Base-by-base conservation (phyloP, 2,329 filamentous ascomycete genomes). In the Exophiala calicioides region DNA sequence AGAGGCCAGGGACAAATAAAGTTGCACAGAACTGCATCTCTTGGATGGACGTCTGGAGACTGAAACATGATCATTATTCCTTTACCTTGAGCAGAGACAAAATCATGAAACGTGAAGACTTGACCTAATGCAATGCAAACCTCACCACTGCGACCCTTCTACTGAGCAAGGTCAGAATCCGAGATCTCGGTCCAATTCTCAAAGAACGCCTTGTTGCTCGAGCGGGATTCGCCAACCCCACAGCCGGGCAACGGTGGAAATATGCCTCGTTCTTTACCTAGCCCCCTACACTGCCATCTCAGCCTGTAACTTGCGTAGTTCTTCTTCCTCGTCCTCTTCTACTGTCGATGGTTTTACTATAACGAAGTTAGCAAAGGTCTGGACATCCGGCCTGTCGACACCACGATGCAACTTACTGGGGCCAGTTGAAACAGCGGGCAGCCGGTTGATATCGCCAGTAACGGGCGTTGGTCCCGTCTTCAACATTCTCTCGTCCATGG, bases 221-320 rank as follows among this genome's bases (percentile, higher is more conserved):
- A 13, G 20, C 20, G 26, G 7, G 4, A 21, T 23, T 19, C 10
- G 12, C 19, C 10, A 23, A 13, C n/a, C 19, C 23, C 32, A 16
- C 13, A 21, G 18, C 26, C 23, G 23, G 31, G 26, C 19, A 36
- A 27, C 15, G 24, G 29, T 16, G 20, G 13, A 26, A 31, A 15
- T n/a, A n/a, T n/a, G n/a, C n/a, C 20, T 13, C 24, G 31, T 16
- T 31, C 13, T 37, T n/a, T n/a, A n/a, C n/a, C n/a, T n/a, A n/a
- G n/a, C n/a, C n/a, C n/a, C 62, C 70, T 69, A 95, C 85, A 96
- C 95, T 57, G 90, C 90, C 91, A 97, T 97, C 71, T 96, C 91
- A 26, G 89, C 90, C 67, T 95, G 90, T 59, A 98, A 71, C 72
- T 93, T 96, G 69, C 86, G 82, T 64, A 97, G 76, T 73, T 97